Base-by-base conservation (phyloP, 139 green algal genomes). In the Pseudopediastrum boryanum region DNA sequence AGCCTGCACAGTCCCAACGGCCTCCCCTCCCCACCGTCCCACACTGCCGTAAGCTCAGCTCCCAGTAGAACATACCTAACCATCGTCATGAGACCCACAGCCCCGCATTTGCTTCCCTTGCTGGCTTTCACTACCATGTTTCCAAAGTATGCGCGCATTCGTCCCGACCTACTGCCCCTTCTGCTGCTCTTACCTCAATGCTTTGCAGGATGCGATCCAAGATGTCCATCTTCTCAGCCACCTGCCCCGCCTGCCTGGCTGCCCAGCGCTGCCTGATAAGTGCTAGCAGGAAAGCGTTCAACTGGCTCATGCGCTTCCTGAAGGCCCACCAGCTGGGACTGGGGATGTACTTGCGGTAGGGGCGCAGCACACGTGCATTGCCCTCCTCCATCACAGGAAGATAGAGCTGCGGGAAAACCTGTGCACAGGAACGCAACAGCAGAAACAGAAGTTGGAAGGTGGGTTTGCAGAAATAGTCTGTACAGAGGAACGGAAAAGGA, bases 341-440 rank as follows among this genome's bases (percentile, higher is more conserved):
- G 43, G 91, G 94, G 33, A 97, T 73, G 65, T 93, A 94, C 75
- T 88, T 83, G 51, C 95, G 89, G 90, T 95, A 97, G 0, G 93
- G 92, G 10, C 82, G 87, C 82, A 98, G 84, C 75, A 93, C 89
- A 12, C 95, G 89, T 64, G 61, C 38, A 83, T 98, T 97, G 83
- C 81, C 89, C 86, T 98, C 95, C 71, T 95, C 92, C 95, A 98
- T 98, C 3, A 97, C 91, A 12, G 95, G 95, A 43, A 98, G 85
- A 81, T 98, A 98, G 68, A 98, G 85, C 74, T 91, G 65, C 2
- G 95, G 94, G 73, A 98, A 98, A 10, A 98, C 88, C 87, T 94
- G 88, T n/a, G 48, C 19, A 21, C 38, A 41, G 9, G 38, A 80
- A 62, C 25, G 31, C 5, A 64, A 77, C 27, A 54, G 25, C 13